These are phyloP conservation scores for Fusarium gaditjirri DNA, from an alignment of 2,329 filamentous ascomycete species.

Conservation along the genomic window DNA sequence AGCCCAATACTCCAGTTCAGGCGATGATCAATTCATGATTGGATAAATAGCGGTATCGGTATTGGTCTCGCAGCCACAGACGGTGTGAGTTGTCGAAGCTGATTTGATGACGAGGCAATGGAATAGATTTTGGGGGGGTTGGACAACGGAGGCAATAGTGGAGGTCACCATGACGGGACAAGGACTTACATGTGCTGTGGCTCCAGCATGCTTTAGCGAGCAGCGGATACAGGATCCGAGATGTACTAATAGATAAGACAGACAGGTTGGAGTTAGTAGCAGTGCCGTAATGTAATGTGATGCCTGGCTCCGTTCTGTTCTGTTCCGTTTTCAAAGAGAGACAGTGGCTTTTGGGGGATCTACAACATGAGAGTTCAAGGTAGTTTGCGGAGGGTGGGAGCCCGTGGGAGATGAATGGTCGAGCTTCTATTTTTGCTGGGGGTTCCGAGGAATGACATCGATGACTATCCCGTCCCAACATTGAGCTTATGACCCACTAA, in stretches of 20 bases:
- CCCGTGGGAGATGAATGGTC: conserved; percentile 24
- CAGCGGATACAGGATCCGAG: conserved; percentile 17
- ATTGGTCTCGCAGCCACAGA: conserved; percentile 25
- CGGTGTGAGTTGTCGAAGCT: conserved; percentile 34
- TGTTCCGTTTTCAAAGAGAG: neutral
- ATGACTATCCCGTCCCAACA: conserved; percentile 40
- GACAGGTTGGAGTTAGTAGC: neutral
- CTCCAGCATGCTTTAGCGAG: conserved; percentile 43
- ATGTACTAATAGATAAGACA: conserved; percentile 6
- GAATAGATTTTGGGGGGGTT: conserved; percentile 34
- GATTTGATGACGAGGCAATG: conserved; percentile 46
- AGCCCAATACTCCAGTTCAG: conserved; percentile 25
- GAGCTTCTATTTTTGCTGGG: conserved; percentile 28
- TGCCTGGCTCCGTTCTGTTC: neutral
- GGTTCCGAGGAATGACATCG: conserved; percentile 39
- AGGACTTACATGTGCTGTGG: conserved; percentile 51
- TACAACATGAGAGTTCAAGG: conserved; percentile 11
- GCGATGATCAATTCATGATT: conserved; percentile 35
- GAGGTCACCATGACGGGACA: conserved; percentile 36
- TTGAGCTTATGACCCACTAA: conserved; percentile 25
- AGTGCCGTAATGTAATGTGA: neutral
- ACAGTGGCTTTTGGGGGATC: conserved; percentile 15
- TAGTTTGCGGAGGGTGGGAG: conserved; percentile 14
- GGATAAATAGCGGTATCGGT: conserved; percentile 28
- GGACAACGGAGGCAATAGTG: conserved; percentile 27